Conservation (phyloP, 1,139 yeast species). For the Blastobotrys apis region DNA sequence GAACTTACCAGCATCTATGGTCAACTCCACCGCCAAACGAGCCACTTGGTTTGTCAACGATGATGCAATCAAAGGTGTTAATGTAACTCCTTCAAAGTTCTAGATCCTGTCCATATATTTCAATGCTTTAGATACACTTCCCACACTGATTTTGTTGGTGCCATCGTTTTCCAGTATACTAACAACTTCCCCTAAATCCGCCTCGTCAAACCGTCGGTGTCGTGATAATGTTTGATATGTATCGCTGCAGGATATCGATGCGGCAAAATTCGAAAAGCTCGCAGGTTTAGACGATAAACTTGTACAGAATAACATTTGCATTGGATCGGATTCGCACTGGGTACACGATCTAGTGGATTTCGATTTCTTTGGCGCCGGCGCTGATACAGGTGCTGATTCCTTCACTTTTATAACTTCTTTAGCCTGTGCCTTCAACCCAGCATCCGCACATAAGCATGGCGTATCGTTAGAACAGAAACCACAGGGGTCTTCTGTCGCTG, state of each 20-base stretch:
- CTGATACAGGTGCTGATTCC: background rate
- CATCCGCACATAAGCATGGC: slow-evolving; percentile 86
- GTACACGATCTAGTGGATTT: slow-evolving; percentile 44
- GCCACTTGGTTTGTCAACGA: slow-evolving; percentile 81
- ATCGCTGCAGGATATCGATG: slow-evolving; percentile 74
- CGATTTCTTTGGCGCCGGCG: background rate
- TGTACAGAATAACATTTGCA: slow-evolving; percentile 78
- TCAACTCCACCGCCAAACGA: slow-evolving; percentile 47
- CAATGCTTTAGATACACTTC: slow-evolving; percentile 67
- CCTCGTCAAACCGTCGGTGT: slow-evolving; percentile 64
- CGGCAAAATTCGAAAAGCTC: slow-evolving; percentile 3
- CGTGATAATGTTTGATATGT: slow-evolving; percentile 76
- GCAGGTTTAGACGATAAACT: slow-evolving; percentile 45
- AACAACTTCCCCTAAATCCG: slow-evolving; percentile 65
- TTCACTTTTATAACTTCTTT: too few relatives aligned
- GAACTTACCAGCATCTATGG: slow-evolving; percentile 68
- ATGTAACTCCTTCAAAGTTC: slow-evolving; percentile 18
- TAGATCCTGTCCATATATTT: slow-evolving; percentile 53
- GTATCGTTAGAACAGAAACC: slow-evolving; percentile 90
- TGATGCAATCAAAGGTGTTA: slow-evolving; percentile 64
- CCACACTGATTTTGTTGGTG: slow-evolving; percentile 68
- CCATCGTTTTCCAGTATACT: slow-evolving; percentile 69
- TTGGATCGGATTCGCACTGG: slow-evolving; percentile 74
- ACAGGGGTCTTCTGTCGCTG: slow-evolving; percentile 45
- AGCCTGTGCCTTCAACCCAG: slow-evolving; percentile 34